Evolutionary conservation across 2,329 filamentous ascomycete species (phyloP).

Genomic region (Chrysoporthe puriensis): DNA sequence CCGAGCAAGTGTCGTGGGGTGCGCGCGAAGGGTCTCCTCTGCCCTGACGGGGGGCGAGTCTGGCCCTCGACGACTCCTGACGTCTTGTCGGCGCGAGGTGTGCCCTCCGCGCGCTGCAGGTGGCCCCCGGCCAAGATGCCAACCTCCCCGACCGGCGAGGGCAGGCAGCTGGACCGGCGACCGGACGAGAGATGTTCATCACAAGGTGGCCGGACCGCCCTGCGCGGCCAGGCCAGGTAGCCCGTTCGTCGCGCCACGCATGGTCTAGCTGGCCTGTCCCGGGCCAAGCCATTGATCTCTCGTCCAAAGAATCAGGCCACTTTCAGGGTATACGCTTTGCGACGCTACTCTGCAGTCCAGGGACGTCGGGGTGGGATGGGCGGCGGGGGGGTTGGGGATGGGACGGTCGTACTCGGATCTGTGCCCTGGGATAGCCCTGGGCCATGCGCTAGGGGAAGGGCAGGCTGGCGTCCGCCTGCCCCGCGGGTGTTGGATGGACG

Average conservation of each 20-base stretch:
- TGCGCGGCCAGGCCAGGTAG: background rate
- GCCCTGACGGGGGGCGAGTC: background rate
- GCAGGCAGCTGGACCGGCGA: background rate
- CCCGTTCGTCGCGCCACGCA: background rate
- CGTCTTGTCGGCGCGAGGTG: too few relatives aligned
- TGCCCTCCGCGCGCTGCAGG: too few relatives aligned
- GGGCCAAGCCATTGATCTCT: background rate
- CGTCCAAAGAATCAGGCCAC: slow-evolving; percentile 19
- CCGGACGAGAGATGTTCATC: background rate
- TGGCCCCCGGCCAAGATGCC: background rate
- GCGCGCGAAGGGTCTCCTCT: background rate
- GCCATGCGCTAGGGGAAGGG: slow-evolving; percentile 1
- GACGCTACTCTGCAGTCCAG: slow-evolving; percentile 2
- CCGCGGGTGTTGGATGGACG: background rate
- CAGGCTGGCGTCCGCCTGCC: background rate
- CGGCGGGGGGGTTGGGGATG: background rate
- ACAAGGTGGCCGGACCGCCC: background rate
- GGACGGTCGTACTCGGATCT: slow-evolving; percentile 1
- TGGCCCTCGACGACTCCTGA: background rate
- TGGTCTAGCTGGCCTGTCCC: slow-evolving; percentile 1
- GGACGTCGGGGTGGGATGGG: background rate
- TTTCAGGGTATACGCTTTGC: slow-evolving; percentile 18
- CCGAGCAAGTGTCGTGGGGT: background rate
- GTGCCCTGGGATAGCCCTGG: slow-evolving; percentile 5
- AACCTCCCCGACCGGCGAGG: background rate